Conservation (phyloP, 495 filamentous ascomycete genomes). For the Trichoderma asperelloides region DNA sequence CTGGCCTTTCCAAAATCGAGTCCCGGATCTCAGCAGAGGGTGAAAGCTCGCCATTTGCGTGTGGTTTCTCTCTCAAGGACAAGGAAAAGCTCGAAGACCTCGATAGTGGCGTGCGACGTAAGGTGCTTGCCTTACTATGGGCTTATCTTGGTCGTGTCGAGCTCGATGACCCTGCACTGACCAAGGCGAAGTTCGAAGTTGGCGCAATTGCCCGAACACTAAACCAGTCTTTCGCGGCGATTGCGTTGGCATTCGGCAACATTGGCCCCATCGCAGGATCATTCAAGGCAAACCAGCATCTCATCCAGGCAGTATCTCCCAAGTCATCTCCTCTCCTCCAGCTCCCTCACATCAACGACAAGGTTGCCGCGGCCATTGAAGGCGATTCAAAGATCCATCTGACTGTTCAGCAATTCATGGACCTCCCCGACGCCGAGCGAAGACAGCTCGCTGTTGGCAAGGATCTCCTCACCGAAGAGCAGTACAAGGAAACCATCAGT, state of each 20-base stretch:
- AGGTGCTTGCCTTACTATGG: constrained; percentile 86
- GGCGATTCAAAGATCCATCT: constrained; percentile 66
- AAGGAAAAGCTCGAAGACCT: constrained; percentile 57
- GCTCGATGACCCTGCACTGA: constrained; percentile 56
- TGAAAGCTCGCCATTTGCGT: constrained; percentile 30
- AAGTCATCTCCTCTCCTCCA: constrained; percentile 81
- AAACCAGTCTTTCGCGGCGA: constrained; percentile 76
- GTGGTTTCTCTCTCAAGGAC: constrained; percentile 60
- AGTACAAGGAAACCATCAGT: constrained; percentile 65
- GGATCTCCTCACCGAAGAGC: constrained; percentile 59
- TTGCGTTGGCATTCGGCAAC: constrained; percentile 79
- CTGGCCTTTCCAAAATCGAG: constrained; percentile 72
- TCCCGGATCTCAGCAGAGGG: constrained; percentile 59
- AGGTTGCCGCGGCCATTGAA: constrained; percentile 66
- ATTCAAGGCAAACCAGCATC: constrained; percentile 70
- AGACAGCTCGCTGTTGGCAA: constrained; percentile 58
- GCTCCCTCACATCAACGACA: constrained; percentile 76
- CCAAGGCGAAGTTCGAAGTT: constrained; percentile 68
- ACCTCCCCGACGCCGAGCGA: constrained; percentile 62
- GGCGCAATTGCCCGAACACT: constrained; percentile 78
- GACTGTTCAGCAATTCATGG: constrained; percentile 81
- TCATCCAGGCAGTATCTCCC: constrained; percentile 84
- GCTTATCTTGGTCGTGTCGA: constrained; percentile 86
- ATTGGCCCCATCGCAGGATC: constrained; percentile 71
- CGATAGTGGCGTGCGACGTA: constrained; percentile 64